These are phyloP conservation scores for Skeletonema menzelii DNA, from an alignment of 108 stramenopile species.

Conservation along the genomic window DNA sequence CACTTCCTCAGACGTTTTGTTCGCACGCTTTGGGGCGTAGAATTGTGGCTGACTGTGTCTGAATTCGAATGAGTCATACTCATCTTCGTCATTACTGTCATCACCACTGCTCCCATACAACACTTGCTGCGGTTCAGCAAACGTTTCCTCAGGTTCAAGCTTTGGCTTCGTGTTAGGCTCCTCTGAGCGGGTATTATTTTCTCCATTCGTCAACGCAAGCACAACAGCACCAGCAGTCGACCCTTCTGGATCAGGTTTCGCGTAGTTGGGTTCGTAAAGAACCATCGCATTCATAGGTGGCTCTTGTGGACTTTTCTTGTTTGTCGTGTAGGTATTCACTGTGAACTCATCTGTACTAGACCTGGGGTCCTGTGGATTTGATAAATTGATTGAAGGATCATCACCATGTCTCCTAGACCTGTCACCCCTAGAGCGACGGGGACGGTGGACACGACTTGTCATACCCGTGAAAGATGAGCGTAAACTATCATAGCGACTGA, in stretches of 20 bases:
- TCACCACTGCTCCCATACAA: neutral
- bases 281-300: neutral
- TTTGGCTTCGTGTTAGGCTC: neutral
- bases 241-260: neutral
- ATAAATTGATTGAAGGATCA: conserved; percentile 4
- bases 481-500: neutral
- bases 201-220: neutral
- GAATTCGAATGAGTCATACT: neutral
- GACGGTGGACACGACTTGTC: neutral
- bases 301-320: neutral
- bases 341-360: conserved; percentile 30
- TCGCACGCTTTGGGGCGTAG: neutral
- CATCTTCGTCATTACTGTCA: neutral
- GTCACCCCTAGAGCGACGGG: neutral
- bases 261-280: neutral
- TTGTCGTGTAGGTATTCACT: conserved; percentile 28
- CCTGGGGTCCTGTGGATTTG: conserved; percentile 5
- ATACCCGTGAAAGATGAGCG: neutral
- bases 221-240: neutral
- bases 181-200: neutral
- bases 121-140: neutral
- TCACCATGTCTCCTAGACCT: conserved; percentile 1
- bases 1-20: neutral
- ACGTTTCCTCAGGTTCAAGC: neutral
- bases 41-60: neutral